A percentile compares a stretch with the other conserved stretches of the same genome.
phyloP scores from a whole-genome alignment of 805 yeast genomes.

The Wickerhamiella qilinensis region DNA sequence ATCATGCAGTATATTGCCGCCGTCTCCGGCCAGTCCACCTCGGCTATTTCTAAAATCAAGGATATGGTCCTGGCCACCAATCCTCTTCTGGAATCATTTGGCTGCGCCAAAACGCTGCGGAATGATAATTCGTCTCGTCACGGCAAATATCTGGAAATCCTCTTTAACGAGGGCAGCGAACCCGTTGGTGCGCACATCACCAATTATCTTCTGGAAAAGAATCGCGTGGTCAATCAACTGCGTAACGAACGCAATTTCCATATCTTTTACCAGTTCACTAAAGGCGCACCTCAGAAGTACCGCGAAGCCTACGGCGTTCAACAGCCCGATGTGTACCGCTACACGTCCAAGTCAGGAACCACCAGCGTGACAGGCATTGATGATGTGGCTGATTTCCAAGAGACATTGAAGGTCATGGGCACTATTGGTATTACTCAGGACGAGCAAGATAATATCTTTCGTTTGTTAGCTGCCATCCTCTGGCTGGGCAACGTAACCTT shows the following conservation, averaged over 20 bases:
- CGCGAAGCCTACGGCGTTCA: constrained; percentile 80
- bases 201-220: constrained; percentile 84
- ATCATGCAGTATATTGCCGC: constrained; percentile 92
- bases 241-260: constrained; percentile 90
- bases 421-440: constrained; percentile 65
- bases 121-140: constrained; percentile 84
- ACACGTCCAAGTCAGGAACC: constrained; percentile 77
- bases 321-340: constrained; percentile 80
- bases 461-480: constrained; percentile 65
- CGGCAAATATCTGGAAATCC: constrained; percentile 85
- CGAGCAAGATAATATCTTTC: constrained; percentile 84
- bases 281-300: constrained; percentile 72
- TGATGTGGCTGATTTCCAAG: constrained; percentile 63
- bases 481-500: constrained; percentile 94
- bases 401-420: constrained; percentile 73
- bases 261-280: constrained; percentile 89
- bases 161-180: constrained; percentile 63
- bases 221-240: constrained; percentile 92
- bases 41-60: constrained; percentile 70
- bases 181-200: constrained; percentile 95
- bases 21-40: constrained; percentile 53
- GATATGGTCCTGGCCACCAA: constrained; percentile 97
- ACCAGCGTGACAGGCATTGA: constrained; percentile 75
- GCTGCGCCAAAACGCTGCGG: constrained; percentile 84
- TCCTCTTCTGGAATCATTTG: constrained; percentile 78